Percentiles rank a stretch among this genome's conserved stretches.
Evolutionary conservation across 768 basidiomycete genomes (phyloP).

Genomic region (Termitomyces sp.): DNA sequence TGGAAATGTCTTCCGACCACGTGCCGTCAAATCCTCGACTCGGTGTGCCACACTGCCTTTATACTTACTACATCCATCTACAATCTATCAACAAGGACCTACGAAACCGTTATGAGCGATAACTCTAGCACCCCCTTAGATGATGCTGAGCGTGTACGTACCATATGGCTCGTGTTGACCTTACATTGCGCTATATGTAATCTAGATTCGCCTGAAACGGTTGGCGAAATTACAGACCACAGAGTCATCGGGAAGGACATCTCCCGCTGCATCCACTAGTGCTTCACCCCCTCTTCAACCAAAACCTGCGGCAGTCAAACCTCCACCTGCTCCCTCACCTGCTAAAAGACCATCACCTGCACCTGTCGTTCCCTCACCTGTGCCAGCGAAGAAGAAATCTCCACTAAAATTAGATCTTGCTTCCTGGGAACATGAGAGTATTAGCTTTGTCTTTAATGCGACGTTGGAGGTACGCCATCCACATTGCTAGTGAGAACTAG

Average conservation of each 20-base stretch:
- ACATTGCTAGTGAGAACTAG: neutral
- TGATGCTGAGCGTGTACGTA: constrained; percentile 77
- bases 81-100: constrained; percentile 9
- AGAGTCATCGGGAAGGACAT: constrained; percentile 27
- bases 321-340: constrained; percentile 33
- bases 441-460: constrained; percentile 69
- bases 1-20: constrained; percentile 10
- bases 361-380: constrained; percentile 30
- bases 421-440: constrained; percentile 73
- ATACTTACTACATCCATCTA: constrained; percentile 2
- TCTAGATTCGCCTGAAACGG: constrained; percentile 88
- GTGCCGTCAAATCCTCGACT: constrained; percentile 9
- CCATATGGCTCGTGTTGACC: neutral
- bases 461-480: constrained; percentile 68
- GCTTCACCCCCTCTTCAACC: constrained; percentile 26
- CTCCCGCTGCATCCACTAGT: constrained; percentile 36
- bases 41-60: neutral
- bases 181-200: neutral
- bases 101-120: constrained; percentile 32
- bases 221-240: constrained; percentile 76
- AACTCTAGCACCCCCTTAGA: constrained; percentile 55
- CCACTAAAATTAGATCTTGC: constrained; percentile 50
- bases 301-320: constrained; percentile 33
- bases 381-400: constrained; percentile 51
- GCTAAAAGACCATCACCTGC: constrained; percentile 30